These are phyloP conservation scores for Zygoascus flipseniorum DNA, from an alignment of 805 yeast species.

Conservation along the genomic window DNA sequence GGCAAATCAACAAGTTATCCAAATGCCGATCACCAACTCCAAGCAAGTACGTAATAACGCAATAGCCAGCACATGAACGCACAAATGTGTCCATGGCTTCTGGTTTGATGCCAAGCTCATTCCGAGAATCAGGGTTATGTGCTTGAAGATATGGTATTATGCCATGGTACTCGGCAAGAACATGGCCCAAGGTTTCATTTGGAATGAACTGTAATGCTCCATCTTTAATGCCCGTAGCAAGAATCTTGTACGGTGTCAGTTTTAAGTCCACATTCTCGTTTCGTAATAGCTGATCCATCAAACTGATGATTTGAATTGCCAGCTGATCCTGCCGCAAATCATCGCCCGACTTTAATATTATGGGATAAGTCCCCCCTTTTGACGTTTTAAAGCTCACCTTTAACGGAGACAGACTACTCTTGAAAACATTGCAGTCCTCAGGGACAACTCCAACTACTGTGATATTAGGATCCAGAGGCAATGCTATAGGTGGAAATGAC, in stretches of 20 bases:
- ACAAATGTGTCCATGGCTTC: slow-evolving; percentile 90
- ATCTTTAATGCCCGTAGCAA: slow-evolving; percentile 84
- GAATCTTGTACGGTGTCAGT: slow-evolving; percentile 78
- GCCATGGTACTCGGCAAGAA: slow-evolving; percentile 58
- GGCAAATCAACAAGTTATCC: slow-evolving; percentile 76
- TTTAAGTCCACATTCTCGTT: slow-evolving; percentile 86
- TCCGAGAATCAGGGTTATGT: slow-evolving; percentile 47
- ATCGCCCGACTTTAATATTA: slow-evolving; percentile 94
- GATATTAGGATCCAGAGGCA: slow-evolving; percentile 80
- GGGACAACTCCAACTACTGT: slow-evolving; percentile 69
- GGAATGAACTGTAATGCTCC: slow-evolving; percentile 95
- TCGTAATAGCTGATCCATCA: slow-evolving; percentile 82
- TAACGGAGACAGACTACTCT: slow-evolving; percentile 82
- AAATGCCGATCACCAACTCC: slow-evolving; percentile 98
- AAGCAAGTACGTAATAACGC: slow-evolving; percentile 85
- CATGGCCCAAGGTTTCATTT: slow-evolving; percentile 77
- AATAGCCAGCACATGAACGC: slow-evolving; percentile 93
- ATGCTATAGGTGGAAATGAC: slow-evolving; percentile 46
- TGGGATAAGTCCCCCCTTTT: slow-evolving; percentile 48
- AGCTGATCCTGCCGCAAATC: slow-evolving; percentile 94
- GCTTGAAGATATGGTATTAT: slow-evolving; percentile 61
- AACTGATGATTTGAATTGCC: slow-evolving; percentile 83
- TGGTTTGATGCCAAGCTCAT: slow-evolving; percentile 37
- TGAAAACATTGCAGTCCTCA: slow-evolving; percentile 77
- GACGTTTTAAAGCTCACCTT: slow-evolving; percentile 66